Conservation (phyloP, 225 moss, liverwort and hornwort species). For the Pleurozium schreberi region DNA sequence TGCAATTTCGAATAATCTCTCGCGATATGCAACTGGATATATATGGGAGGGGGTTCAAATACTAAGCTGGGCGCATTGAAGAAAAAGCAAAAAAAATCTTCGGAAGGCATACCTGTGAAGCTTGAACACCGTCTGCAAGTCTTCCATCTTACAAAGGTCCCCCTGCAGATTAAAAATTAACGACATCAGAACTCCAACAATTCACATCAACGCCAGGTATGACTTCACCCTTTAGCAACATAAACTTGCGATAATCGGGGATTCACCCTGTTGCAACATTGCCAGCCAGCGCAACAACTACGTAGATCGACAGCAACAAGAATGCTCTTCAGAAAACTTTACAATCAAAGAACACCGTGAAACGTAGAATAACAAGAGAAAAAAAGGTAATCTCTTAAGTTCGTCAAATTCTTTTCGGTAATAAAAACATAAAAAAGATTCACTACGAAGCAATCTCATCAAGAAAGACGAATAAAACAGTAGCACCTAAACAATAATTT, state of each 20-base stretch:
- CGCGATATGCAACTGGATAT: background rate
- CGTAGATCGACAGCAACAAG: background rate
- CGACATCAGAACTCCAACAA: background rate
- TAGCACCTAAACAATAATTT: background rate
- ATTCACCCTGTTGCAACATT: background rate
- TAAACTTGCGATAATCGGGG: background rate
- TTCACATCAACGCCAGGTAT: background rate
- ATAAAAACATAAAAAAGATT: background rate
- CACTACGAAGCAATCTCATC: background rate
- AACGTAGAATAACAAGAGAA: background rate
- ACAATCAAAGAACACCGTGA: background rate
- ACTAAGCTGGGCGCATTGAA: background rate
- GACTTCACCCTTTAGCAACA: background rate
- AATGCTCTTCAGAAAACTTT: background rate
- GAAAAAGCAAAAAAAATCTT: background rate
- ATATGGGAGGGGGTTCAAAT: background rate
- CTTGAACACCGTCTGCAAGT: slow-evolving; percentile 27
- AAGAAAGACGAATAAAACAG: background rate
- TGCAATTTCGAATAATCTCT: background rate
- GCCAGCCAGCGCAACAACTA: background rate
- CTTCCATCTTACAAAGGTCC: slow-evolving; percentile 28
- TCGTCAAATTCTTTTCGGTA: background rate
- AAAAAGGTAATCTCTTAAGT: background rate
- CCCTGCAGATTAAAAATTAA: slow-evolving; percentile 14
- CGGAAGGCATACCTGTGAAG: slow-evolving; percentile 10